Evolutionary conservation across 805 yeast genomes (phyloP).

Genomic region (Wickerhamomyces rabaulensis): DNA sequence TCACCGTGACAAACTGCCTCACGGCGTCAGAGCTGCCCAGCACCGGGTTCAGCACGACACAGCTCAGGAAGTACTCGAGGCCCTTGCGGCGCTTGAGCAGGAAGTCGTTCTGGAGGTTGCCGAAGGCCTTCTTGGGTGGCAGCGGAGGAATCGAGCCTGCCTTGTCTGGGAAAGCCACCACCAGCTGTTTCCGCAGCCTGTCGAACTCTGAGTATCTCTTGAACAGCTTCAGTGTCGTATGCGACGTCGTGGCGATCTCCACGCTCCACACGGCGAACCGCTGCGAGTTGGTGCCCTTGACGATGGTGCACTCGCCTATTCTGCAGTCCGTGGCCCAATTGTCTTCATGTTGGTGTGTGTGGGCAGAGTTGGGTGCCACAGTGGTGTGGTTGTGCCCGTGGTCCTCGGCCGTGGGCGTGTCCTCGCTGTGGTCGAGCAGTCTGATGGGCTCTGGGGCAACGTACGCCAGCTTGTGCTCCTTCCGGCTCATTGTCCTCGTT

Average conservation of each 20-base stretch:
- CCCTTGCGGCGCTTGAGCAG: slow-evolving; percentile 35
- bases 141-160: slow-evolving; percentile 30
- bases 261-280: slow-evolving; percentile 41
- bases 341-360: neutral
- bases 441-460: slow-evolving; percentile 38
- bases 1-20: slow-evolving; percentile 14
- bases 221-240: slow-evolving; percentile 36
- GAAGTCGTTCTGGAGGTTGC: slow-evolving; percentile 25
- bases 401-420: slow-evolving; percentile 1
- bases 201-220: slow-evolving; percentile 65
- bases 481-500: slow-evolving; percentile 1
- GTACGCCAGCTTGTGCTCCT: slow-evolving; percentile 10
- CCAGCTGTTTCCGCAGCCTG: slow-evolving; percentile 35
- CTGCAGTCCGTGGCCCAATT: slow-evolving; percentile 35
- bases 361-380: too few relatives aligned
- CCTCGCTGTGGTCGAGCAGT: slow-evolving; percentile 27
- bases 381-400: neutral
- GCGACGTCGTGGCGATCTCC: slow-evolving; percentile 28
- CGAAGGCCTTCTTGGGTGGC: slow-evolving; percentile 38
- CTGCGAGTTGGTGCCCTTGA: slow-evolving; percentile 31
- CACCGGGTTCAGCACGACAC: slow-evolving; percentile 39
- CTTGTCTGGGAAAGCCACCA: slow-evolving; percentile 30
- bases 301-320: slow-evolving; percentile 34
- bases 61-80: slow-evolving; percentile 38
- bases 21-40: slow-evolving; percentile 29